These are phyloP conservation scores for Crithidia mellificae DNA, from an alignment of 208 protist species.

Conservation along the genomic window DNA sequence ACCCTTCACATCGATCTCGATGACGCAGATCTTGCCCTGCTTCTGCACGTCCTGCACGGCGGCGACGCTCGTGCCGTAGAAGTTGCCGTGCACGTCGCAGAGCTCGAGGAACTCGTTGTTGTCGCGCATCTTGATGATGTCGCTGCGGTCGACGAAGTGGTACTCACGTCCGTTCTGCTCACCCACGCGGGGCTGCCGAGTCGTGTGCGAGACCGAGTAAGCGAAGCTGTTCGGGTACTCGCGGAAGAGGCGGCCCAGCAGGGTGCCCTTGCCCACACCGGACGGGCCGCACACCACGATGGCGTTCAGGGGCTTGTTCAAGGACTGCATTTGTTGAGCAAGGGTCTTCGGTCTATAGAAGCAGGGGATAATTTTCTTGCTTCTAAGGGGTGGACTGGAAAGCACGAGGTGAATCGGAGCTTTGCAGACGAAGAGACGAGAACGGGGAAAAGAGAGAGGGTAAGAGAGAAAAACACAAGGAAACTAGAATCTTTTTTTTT, in stretches of 20 bases:
- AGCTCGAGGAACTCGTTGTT: slow-evolving; percentile 90
- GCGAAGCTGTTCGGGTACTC: slow-evolving; percentile 77
- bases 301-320: slow-evolving; percentile 55
- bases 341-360: slow-evolving; percentile 16
- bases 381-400: background rate
- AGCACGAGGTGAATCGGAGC: background rate
- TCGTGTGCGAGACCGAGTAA: slow-evolving; percentile 94
- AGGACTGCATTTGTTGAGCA: slow-evolving; percentile 16
- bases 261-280: slow-evolving; percentile 93
- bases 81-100: slow-evolving; percentile 93
- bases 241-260: slow-evolving; percentile 80
- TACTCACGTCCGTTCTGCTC: slow-evolving; percentile 93
- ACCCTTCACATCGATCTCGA: slow-evolving; percentile 94
- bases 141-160: slow-evolving; percentile 80
- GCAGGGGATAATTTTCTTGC: background rate
- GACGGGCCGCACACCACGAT: slow-evolving; percentile 91
- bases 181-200: slow-evolving; percentile 76
- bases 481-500: slow-evolving; percentile 4
- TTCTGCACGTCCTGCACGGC: slow-evolving; percentile 78
- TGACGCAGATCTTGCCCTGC: slow-evolving; percentile 74
- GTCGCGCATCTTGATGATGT: slow-evolving; percentile 67
- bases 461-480: background rate
- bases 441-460: background rate
- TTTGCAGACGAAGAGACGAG: background rate
- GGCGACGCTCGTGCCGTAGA: slow-evolving; percentile 93